phyloP scores from a whole-genome alignment of 2,329 filamentous ascomycete species.

The Neofusicoccum ribis region DNA sequence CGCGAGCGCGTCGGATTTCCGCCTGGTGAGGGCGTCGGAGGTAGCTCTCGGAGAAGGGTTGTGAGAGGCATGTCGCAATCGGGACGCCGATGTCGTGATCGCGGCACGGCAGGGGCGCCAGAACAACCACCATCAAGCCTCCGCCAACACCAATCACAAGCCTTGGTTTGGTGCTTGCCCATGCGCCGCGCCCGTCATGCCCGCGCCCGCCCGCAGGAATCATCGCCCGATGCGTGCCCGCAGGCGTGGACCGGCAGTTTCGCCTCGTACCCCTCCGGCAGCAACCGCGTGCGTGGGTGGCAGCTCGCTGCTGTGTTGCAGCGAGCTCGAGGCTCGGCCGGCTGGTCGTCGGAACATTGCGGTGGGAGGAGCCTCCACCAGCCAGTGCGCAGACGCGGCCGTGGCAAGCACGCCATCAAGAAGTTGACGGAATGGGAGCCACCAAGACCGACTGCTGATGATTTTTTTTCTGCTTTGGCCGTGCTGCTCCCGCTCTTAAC shows the following conservation, averaged over 20 bases:
- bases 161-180: neutral
- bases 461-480: neutral
- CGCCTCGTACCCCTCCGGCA: no score
- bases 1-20: neutral
- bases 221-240: neutral
- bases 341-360: neutral
- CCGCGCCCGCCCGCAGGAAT: neutral
- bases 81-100: conserved; percentile 17
- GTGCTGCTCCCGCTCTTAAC: neutral
- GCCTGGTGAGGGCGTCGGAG: neutral
- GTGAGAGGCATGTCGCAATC: conserved; percentile 1
- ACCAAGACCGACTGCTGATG: neutral
- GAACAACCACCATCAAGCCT: neutral
- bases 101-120: conserved; percentile 5
- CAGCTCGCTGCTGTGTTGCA: no score
- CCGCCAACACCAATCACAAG: conserved; percentile 13
- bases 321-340: neutral
- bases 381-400: conserved; percentile 3
- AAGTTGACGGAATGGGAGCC: neutral
- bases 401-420: conserved; percentile 19
- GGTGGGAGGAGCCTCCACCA: neutral
- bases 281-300: no score
- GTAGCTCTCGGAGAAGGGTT: neutral
- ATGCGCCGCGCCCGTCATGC: neutral
- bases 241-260: neutral